Evolutionary conservation across 2,329 filamentous ascomycete species (phyloP).

Genomic region (Paracoccidioides brasiliensis): DNA sequence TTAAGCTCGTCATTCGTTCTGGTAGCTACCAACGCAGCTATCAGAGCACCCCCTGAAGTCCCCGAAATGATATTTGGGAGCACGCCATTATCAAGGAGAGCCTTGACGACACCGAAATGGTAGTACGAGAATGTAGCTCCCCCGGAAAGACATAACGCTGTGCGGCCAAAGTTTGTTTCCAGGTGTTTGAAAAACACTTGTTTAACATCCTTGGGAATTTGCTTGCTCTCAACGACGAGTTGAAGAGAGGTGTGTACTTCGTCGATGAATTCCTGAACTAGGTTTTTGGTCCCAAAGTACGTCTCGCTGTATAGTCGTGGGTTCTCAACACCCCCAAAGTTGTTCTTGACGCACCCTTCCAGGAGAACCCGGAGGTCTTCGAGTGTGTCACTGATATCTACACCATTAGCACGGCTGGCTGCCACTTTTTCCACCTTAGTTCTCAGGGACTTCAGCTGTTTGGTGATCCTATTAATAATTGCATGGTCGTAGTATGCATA

Average conservation of each 20-base stretch:
- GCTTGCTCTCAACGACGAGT: conserved; percentile 54
- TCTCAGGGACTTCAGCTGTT: conserved; percentile 49
- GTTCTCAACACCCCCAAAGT: conserved; percentile 92
- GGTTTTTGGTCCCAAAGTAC: conserved; percentile 91
- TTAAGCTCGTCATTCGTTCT: conserved; percentile 86
- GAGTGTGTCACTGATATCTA: conserved; percentile 38
- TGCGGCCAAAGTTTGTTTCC: conserved; percentile 80
- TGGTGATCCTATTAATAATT: conserved; percentile 63
- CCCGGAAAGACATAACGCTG: conserved; percentile 82
- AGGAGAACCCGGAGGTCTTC: conserved; percentile 66
- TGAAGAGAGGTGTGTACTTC: conserved; percentile 48
- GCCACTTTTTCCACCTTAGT: conserved; percentile 30
- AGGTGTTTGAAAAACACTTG: conserved; percentile 73
- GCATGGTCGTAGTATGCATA: conserved; percentile 76
- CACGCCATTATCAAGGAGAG: conserved; percentile 70
- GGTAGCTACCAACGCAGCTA: conserved; percentile 77
- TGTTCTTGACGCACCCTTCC: conserved; percentile 91
- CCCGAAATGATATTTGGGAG: conserved; percentile 92
- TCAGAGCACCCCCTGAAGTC: conserved; percentile 83
- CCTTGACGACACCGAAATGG: conserved; percentile 85
- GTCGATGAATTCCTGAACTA: conserved; percentile 82
- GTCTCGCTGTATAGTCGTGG: conserved; percentile 91
- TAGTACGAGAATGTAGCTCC: conserved; percentile 95
- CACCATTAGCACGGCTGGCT: conserved; percentile 12
- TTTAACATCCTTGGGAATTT: conserved; percentile 61